A percentile compares a stretch with the other conserved stretches of the same genome.
phyloP scores from a whole-genome alignment of 345 rosid genomes.

The Citrus hindsii region DNA sequence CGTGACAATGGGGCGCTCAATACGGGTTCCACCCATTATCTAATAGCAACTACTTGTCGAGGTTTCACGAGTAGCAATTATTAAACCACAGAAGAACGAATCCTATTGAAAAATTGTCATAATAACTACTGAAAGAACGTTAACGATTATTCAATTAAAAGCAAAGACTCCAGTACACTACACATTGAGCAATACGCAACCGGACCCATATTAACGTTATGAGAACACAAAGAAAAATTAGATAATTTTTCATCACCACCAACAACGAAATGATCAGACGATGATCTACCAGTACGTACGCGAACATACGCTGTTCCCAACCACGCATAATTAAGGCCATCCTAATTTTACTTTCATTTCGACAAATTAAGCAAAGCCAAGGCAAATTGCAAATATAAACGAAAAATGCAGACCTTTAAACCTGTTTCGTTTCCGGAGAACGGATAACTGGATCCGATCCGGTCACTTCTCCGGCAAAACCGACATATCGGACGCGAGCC shows the following conservation, averaged over 20 bases:
- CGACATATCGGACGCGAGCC: slow-evolving; percentile 37
- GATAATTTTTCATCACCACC: neutral
- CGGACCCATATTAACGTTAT: neutral
- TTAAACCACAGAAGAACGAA: neutral
- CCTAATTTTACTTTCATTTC: neutral
- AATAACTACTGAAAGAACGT: no score
- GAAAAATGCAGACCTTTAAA: neutral
- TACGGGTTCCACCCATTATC: no score
- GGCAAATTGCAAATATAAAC: neutral
- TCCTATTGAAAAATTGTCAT: no score
- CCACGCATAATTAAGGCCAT: neutral
- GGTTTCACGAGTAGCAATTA: no score
- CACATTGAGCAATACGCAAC: neutral
- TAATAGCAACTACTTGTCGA: no score
- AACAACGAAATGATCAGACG: neutral
- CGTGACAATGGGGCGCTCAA: no score
- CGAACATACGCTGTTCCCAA: neutral
- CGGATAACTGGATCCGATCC: neutral
- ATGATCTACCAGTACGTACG: neutral
- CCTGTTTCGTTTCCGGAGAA: no score
- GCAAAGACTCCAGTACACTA: neutral
- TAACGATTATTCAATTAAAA: neutral
- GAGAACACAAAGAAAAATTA: neutral
- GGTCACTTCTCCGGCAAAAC: slow-evolving; percentile 1
- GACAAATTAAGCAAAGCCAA: neutral